These are phyloP conservation scores for Xerocomellus intermedius DNA, from an alignment of 768 basidiomycete genomes.

Conservation along the genomic window DNA sequence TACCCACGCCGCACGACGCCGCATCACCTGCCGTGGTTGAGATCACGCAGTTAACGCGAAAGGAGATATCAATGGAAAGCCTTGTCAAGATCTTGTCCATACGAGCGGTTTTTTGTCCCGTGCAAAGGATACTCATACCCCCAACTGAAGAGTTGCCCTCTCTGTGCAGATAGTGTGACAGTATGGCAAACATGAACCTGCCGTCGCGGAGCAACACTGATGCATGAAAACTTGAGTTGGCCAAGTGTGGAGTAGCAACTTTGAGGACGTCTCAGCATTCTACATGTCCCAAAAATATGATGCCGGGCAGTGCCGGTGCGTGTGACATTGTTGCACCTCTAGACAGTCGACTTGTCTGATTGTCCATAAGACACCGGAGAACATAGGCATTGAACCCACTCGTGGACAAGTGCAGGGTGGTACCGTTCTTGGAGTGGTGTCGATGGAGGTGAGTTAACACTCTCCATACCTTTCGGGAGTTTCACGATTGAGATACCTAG, in stretches of 20 bases:
- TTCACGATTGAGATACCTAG: no score
- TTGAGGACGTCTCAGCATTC: no score
- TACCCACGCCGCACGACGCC: not conserved
- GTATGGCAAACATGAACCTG: no score
- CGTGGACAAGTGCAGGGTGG: not conserved
- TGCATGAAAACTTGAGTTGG: no score
- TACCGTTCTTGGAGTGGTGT: not conserved
- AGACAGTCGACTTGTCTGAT: not conserved
- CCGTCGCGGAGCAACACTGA: no score
- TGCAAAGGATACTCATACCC: not conserved
- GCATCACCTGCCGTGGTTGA: not conserved
- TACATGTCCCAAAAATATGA: no score
- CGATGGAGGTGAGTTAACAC: not conserved
- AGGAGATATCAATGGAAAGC: not conserved
- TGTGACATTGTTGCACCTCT: no score
- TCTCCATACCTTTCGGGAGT: not conserved
- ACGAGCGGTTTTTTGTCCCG: no score
- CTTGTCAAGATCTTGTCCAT: not conserved
- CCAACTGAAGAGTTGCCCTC: not conserved
- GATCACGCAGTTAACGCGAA: no score
- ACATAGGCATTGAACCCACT: not conserved
- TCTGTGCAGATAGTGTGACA: not conserved
- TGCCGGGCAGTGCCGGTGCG: no score
- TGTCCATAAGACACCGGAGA: not conserved
- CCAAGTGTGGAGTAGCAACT: no score